Conservation (phyloP, 768 basidiomycete genomes). For the Pholiota conissans region DNA sequence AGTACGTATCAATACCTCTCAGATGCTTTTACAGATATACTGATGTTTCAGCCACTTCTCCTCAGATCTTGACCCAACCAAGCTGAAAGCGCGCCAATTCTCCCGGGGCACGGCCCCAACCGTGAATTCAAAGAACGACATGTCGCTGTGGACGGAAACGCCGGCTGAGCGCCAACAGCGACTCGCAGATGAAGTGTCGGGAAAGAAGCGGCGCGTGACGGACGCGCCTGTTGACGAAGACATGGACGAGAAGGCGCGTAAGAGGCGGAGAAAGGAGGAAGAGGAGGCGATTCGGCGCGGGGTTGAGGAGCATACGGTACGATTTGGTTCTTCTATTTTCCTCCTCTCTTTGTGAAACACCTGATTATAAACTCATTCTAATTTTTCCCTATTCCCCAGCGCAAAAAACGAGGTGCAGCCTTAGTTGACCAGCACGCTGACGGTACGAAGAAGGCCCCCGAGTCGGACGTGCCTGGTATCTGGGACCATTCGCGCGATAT, state of each 20-base stretch:
- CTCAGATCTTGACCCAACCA: constrained; percentile 84
- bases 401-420: constrained; percentile 50
- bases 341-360: not conserved
- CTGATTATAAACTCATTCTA: not conserved
- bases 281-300: constrained; percentile 64
- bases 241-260: constrained; percentile 42
- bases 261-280: constrained; percentile 63
- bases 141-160: constrained; percentile 94
- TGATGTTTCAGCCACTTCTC: not conserved
- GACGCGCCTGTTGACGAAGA: constrained; percentile 48
- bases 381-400: constrained; percentile 24
- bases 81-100: constrained; percentile 79
- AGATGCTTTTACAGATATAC: not conserved
- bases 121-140: constrained; percentile 46
- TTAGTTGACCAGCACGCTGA: constrained; percentile 54
- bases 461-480: constrained; percentile 62
- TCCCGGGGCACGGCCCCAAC: constrained; percentile 52
- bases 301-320: constrained; percentile 80
- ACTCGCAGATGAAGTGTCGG: constrained; percentile 92
- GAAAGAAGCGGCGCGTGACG: constrained; percentile 76
- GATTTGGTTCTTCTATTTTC: constrained; percentile 22
- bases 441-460: constrained; percentile 32
- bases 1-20: constrained; percentile 70
- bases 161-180: constrained; percentile 90
- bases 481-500: constrained; percentile 96